Evolutionary conservation across 1,139 yeast genomes (phyloP).

Genomic region (Sugiyamaella paludigena): DNA sequence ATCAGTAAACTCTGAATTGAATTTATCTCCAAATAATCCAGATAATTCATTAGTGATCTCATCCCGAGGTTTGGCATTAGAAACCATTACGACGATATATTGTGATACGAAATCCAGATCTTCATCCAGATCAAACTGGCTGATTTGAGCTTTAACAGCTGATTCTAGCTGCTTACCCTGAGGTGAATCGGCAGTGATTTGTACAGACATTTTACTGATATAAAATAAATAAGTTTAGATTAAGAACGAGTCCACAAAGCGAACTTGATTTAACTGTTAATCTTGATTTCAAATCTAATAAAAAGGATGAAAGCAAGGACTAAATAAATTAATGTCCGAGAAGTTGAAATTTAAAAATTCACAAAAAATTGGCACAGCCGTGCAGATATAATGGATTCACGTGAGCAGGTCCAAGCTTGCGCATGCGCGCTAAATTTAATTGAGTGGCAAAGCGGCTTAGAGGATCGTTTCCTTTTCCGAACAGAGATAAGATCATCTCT

Average conservation of each 20-base stretch:
- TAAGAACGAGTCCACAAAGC: neutral
- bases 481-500: too few species aligned
- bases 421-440: too few species aligned
- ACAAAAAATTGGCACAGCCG: too few species aligned
- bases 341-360: too few species aligned
- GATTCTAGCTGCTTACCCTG: slow-evolving; percentile 23
- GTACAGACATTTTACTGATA: slow-evolving; percentile 2
- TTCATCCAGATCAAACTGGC: slow-evolving; percentile 40
- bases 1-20: slow-evolving; percentile 48
- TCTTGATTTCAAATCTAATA: too few species aligned
- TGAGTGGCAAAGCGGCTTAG: too few species aligned
- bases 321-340: too few species aligned
- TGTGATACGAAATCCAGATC: slow-evolving; percentile 81
- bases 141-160: slow-evolving; percentile 19
- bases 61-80: slow-evolving; percentile 62
- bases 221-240: neutral
- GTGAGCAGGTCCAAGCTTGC: too few species aligned
- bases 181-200: slow-evolving; percentile 20
- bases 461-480: too few species aligned
- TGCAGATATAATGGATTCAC: too few species aligned
- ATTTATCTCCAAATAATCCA: slow-evolving; percentile 62
- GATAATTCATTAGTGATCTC: slow-evolving; percentile 66
- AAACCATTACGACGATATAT: slow-evolving; percentile 68
- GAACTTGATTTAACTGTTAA: too few species aligned
- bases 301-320: too few species aligned